A percentile compares a stretch with the other conserved stretches of the same genome.
Conservation (phyloP, 768 basidiomycete genomes). For the Daedaleopsis sinensis region DNA sequence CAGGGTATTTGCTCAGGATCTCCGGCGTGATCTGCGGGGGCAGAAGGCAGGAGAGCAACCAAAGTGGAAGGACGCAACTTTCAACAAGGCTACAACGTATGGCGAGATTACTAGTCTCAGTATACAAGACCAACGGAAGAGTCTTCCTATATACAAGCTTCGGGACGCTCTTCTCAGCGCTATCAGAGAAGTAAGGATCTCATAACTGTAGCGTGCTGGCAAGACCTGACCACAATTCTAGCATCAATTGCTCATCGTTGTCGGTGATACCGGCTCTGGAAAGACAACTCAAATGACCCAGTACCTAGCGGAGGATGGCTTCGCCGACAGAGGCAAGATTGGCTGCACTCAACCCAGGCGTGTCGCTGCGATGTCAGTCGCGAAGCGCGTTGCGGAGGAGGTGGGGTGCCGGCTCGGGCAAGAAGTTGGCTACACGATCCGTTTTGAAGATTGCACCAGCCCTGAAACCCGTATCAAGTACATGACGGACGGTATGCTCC, state of each 20-base stretch:
- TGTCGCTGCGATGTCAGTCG: slow-evolving; percentile 99
- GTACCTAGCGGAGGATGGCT: slow-evolving; percentile 94
- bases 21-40: slow-evolving; percentile 79
- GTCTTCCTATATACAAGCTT: slow-evolving; percentile 93
- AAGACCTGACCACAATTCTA: slow-evolving; percentile 33
- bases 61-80: slow-evolving; percentile 89
- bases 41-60: slow-evolving; percentile 84
- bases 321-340: slow-evolving; percentile 86
- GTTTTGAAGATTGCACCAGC: slow-evolving; percentile 98
- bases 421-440: slow-evolving; percentile 98
- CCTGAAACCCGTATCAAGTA: slow-evolving; percentile 99
- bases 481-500: slow-evolving; percentile 99
- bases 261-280: slow-evolving; percentile 98
- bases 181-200: slow-evolving; percentile 75
- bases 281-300: slow-evolving; percentile 99
- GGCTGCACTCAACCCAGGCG: slow-evolving; percentile 99
- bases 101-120: slow-evolving; percentile 90
- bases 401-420: slow-evolving; percentile 97
- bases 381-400: slow-evolving; percentile 97
- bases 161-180: slow-evolving; percentile 89
- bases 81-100: slow-evolving; percentile 95
- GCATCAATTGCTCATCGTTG: slow-evolving; percentile 98
- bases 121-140: slow-evolving; percentile 92
- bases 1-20: slow-evolving; percentile 90
- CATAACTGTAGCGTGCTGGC: not conserved